A percentile compares a stretch with the other conserved stretches of the same genome.
Evolutionary conservation across 108 stramenopile genomes (phyloP).

Genomic region (Skeletonema potamos): DNA sequence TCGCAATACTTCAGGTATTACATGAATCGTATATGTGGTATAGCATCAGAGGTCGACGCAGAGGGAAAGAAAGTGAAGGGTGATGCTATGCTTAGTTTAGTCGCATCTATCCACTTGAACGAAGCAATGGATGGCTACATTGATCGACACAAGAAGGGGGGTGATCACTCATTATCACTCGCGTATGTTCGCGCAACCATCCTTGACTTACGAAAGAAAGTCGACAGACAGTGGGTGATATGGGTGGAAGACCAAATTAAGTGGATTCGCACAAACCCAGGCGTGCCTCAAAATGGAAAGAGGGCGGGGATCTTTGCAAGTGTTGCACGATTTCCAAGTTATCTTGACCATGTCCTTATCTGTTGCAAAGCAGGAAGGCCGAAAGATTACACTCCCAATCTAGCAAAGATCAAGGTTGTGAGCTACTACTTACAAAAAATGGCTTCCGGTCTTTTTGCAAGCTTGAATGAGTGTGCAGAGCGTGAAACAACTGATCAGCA

Average conservation of each 20-base stretch:
- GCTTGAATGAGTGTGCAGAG: slow-evolving; percentile 72
- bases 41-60: slow-evolving; percentile 66
- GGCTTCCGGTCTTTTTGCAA: slow-evolving; percentile 82
- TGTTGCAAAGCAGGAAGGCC: slow-evolving; percentile 76
- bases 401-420: slow-evolving; percentile 84
- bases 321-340: slow-evolving; percentile 77
- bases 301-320: slow-evolving; percentile 82
- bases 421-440: slow-evolving; percentile 86
- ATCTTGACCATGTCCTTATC: slow-evolving; percentile 80
- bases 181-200: slow-evolving; percentile 89
- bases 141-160: slow-evolving; percentile 87
- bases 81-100: slow-evolving; percentile 83
- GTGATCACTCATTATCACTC: slow-evolving; percentile 84
- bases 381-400: slow-evolving; percentile 71
- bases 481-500: slow-evolving; percentile 85
- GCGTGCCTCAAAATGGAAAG: slow-evolving; percentile 86
- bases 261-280: slow-evolving; percentile 81
- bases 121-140: slow-evolving; percentile 89
- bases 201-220: slow-evolving; percentile 78
- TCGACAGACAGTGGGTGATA: slow-evolving; percentile 86
- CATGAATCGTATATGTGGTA: slow-evolving; percentile 81
- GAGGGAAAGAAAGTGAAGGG: slow-evolving; percentile 53
- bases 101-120: slow-evolving; percentile 80
- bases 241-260: slow-evolving; percentile 89
- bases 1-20: slow-evolving; percentile 84